A percentile compares a stretch with the other conserved stretches of the same genome.
These are phyloP conservation scores for Mycena galericulata DNA, from an alignment of 768 basidiomycete genomes.

Conservation along the genomic window DNA sequence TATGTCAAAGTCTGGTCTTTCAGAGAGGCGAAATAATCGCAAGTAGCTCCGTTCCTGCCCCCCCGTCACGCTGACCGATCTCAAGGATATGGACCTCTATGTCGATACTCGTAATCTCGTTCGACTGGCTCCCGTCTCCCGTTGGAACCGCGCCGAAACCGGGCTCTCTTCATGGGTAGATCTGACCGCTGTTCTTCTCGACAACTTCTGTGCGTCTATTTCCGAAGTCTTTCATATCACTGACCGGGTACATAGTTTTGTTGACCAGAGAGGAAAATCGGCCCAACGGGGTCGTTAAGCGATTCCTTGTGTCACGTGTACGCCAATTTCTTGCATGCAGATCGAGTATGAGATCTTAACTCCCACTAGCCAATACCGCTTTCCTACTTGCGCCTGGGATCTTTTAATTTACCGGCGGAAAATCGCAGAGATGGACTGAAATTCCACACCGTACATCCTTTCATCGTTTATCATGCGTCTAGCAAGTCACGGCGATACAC, in stretches of 20 bases:
- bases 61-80: background rate
- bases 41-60: conserved; percentile 40
- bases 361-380: conserved; percentile 77
- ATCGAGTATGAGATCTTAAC: background rate
- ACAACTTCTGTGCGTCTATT: conserved; percentile 75
- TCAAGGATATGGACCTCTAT: conserved; percentile 85
- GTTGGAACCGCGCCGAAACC: conserved; percentile 72
- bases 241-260: conserved; percentile 58
- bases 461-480: conserved; percentile 80
- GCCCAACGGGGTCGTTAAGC: conserved; percentile 58
- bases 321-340: conserved; percentile 37
- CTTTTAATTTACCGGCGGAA: conserved; percentile 71
- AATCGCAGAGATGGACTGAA: conserved; percentile 71
- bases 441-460: conserved; percentile 75
- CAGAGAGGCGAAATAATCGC: conserved; percentile 88
- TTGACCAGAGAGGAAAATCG: conserved; percentile 72
- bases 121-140: conserved; percentile 71
- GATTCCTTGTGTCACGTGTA: conserved; percentile 76
- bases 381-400: conserved; percentile 79
- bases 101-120: conserved; percentile 81
- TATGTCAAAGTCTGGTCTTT: conserved; percentile 81
- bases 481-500: conserved; percentile 76
- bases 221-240: background rate
- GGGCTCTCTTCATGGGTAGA: conserved; percentile 81
- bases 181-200: conserved; percentile 73